phyloP scores from a whole-genome alignment of 2,329 filamentous ascomycete species.

The Epichloe gansuensis region DNA sequence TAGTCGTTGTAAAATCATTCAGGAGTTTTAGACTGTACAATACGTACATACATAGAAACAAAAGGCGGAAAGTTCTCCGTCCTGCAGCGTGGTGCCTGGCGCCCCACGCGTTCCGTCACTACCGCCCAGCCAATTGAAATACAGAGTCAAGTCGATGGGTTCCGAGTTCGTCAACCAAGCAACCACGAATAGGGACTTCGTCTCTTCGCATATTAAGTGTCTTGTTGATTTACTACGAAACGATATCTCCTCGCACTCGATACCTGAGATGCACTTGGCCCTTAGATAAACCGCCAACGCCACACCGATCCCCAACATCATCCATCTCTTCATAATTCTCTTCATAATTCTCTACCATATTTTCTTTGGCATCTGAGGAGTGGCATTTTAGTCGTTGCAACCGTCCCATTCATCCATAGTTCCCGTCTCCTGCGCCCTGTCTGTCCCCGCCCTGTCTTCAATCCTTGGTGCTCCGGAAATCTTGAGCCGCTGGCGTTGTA shows the following conservation, averaged over 20 bases:
- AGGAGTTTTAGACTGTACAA: too few species aligned
- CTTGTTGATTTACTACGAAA: not conserved
- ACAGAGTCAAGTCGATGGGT: not conserved
- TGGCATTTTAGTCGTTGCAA: not conserved
- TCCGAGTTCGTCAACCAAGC: too few species aligned
- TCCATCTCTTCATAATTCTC: not conserved
- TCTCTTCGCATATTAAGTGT: too few species aligned
- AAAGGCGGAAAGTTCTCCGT: too few species aligned
- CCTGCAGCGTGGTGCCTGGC: not conserved
- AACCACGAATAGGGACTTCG: too few species aligned
- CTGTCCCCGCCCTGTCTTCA: not conserved
- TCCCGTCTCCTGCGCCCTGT: not conserved
- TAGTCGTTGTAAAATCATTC: too few species aligned
- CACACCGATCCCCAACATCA: not conserved
- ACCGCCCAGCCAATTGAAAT: not conserved
- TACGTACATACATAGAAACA: too few species aligned
- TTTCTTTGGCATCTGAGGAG: too few species aligned
- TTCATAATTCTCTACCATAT: too few species aligned
- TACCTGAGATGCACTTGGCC: not conserved
- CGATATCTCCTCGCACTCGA: not conserved
- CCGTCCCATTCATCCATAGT: not conserved
- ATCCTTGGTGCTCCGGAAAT: constrained; percentile 21
- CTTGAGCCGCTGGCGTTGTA: constrained; percentile 42
- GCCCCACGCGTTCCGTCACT: not conserved
- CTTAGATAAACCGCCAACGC: not conserved